A percentile compares a stretch with the other conserved stretches of the same genome.
phyloP scores from a whole-genome alignment of 2,329 filamentous ascomycete genomes.

The Aspergillus luchuensis region DNA sequence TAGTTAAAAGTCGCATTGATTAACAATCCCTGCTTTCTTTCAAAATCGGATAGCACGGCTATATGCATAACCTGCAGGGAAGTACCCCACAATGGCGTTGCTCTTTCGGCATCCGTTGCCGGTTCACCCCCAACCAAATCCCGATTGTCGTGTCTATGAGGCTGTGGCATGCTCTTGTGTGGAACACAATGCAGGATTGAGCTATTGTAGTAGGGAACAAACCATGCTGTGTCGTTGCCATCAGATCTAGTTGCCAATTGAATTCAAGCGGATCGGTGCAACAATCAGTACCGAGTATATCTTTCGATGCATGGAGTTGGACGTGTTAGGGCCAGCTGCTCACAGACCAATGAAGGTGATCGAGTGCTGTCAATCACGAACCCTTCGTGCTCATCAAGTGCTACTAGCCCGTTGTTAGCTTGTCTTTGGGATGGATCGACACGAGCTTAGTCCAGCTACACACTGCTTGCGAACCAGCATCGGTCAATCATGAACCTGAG shows the following conservation, averaged over 20 bases:
- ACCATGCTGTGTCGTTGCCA: no score
- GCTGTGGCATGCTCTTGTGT: background rate
- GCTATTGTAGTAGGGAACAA: background rate
- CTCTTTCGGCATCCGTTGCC: slow-evolving; percentile 3
- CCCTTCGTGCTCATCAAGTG: background rate
- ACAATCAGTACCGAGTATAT: background rate
- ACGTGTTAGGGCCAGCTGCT: background rate
- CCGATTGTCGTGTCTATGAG: background rate
- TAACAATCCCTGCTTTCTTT: background rate
- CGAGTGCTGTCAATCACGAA: background rate
- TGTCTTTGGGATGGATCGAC: no score
- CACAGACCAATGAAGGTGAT: background rate
- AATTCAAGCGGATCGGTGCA: background rate
- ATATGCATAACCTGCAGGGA: background rate
- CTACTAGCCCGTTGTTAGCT: background rate
- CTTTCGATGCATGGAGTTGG: background rate
- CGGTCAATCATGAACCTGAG: no score
- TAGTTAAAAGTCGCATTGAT: background rate
- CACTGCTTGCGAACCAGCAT: no score
- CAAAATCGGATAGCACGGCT: background rate
- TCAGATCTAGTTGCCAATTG: background rate
- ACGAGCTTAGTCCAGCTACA: no score
- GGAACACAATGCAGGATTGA: background rate
- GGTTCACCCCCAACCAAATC: background rate
- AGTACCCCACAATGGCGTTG: background rate